phyloP scores from a whole-genome alignment of 345 rosid species.

The Hirschfeldia incana region DNA sequence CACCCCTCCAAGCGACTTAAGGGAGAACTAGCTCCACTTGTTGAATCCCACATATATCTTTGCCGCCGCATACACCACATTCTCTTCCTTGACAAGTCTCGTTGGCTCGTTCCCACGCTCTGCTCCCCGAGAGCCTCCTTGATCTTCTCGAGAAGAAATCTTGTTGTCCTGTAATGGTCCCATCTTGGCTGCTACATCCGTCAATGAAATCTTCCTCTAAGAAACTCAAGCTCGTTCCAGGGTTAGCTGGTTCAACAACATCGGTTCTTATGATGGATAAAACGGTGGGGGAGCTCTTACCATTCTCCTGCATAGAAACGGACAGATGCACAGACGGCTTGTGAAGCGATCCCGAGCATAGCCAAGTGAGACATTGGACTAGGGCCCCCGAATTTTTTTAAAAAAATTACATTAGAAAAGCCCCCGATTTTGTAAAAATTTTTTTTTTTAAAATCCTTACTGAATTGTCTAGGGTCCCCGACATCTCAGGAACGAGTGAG shows the following conservation, averaged over 20 bases:
- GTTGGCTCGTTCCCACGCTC: slow-evolving; percentile 95
- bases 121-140: slow-evolving; percentile 93
- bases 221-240: slow-evolving; percentile 69
- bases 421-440: too few relatives aligned
- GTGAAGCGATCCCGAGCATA: slow-evolving; percentile 32
- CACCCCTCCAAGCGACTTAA: too few relatives aligned
- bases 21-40: slow-evolving; percentile 44
- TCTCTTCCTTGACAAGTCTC: slow-evolving; percentile 79
- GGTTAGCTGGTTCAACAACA: slow-evolving; percentile 52
- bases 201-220: slow-evolving; percentile 97
- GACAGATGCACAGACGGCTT: slow-evolving; percentile 67
- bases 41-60: slow-evolving; percentile 85
- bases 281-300: slow-evolving; percentile 83
- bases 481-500: too few relatives aligned
- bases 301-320: slow-evolving; percentile 94
- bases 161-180: slow-evolving; percentile 73
- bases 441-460: too few relatives aligned
- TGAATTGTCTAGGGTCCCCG: too few relatives aligned
- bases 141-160: slow-evolving; percentile 78
- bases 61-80: slow-evolving; percentile 86
- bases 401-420: too few relatives aligned
- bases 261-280: slow-evolving; percentile 76
- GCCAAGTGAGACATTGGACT: too few relatives aligned
- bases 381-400: too few relatives aligned
- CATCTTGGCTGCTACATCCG: slow-evolving; percentile 94